Conservation (phyloP, 2,329 filamentous ascomycete species). For the Venturia effusa region DNA sequence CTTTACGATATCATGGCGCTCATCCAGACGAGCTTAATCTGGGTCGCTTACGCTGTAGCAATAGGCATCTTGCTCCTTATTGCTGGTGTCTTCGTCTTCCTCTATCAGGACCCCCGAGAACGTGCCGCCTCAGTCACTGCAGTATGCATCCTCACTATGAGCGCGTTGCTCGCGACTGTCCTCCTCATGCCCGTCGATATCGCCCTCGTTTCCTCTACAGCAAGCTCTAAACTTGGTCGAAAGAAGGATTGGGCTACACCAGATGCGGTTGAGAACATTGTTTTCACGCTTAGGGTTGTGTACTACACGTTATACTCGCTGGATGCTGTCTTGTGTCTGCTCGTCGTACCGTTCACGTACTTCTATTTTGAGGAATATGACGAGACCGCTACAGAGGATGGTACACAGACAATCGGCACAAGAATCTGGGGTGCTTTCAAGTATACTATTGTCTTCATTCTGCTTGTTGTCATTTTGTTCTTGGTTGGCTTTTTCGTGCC, state of each 20-base stretch:
- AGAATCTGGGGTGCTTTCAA: conserved; percentile 77
- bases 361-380: conserved; percentile 98
- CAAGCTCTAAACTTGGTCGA: conserved; percentile 58
- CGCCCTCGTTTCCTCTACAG: conserved; percentile 84
- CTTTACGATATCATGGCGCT: conserved; percentile 42
- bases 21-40: conserved; percentile 84
- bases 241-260: conserved; percentile 96
- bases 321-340: conserved; percentile 77
- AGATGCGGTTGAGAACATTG: conserved; percentile 64
- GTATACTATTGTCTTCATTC: conserved; percentile 78
- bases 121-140: conserved; percentile 71
- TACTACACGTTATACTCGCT: conserved; percentile 91
- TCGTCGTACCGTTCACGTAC: conserved; percentile 91
- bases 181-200: conserved; percentile 91
- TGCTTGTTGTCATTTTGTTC: conserved; percentile 73
- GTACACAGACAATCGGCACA: conserved; percentile 57
- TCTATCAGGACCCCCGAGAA: conserved; percentile 83
- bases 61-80: conserved; percentile 65
- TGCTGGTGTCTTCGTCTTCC: conserved; percentile 75
- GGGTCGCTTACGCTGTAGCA: conserved; percentile 83
- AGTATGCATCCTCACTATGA: conserved; percentile 79
- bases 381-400: conserved; percentile 73
- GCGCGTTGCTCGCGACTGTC: conserved; percentile 80
- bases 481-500: conserved; percentile 91
- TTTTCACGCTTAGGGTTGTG: conserved; percentile 71